Evolutionary conservation across 2,329 filamentous ascomycete species (phyloP).

Genomic region (Bisporella sp.): DNA sequence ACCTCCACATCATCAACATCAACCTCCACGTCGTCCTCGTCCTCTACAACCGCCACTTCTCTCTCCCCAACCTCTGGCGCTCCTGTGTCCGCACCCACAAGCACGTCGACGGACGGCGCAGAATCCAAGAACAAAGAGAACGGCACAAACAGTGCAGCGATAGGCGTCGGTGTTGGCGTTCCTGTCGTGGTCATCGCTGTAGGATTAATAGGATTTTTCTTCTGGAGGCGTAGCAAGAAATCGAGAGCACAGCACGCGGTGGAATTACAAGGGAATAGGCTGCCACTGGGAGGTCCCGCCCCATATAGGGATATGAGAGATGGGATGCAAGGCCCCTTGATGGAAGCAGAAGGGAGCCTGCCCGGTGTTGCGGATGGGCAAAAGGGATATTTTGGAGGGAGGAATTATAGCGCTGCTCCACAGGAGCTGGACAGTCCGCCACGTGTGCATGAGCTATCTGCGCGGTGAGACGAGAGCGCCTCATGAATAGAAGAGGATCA

Average conservation of each 20-base stretch:
- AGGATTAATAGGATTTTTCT: conserved; percentile 8
- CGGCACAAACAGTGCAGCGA: conserved; percentile 5
- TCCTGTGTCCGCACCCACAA: background rate
- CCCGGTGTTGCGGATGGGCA: background rate
- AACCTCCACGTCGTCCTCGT: background rate
- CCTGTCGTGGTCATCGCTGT: conserved; percentile 7
- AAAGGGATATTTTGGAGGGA: conserved; percentile 4
- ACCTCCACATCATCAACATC: conserved; percentile 4
- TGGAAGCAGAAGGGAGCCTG: background rate
- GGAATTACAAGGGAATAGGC: background rate
- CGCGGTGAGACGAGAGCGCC: background rate
- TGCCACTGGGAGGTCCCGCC: background rate
- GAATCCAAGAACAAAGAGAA: background rate
- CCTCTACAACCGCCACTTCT: conserved; percentile 3
- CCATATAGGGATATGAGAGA: too few relatives aligned
- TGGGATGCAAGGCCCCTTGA: too few relatives aligned
- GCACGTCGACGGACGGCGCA: too few relatives aligned
- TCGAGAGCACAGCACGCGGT: background rate
- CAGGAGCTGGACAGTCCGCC: conserved; percentile 1
- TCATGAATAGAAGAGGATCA: too few relatives aligned
- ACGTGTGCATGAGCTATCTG: conserved; percentile 6
- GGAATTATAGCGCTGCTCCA: conserved; percentile 1
- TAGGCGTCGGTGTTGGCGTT: conserved; percentile 14
- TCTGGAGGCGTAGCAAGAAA: conserved; percentile 5
- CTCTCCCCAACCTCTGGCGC: conserved; percentile 2